Conservation (phyloP, 2,329 filamentous ascomycete genomes). For the Aspergillus calidoustus region DNA sequence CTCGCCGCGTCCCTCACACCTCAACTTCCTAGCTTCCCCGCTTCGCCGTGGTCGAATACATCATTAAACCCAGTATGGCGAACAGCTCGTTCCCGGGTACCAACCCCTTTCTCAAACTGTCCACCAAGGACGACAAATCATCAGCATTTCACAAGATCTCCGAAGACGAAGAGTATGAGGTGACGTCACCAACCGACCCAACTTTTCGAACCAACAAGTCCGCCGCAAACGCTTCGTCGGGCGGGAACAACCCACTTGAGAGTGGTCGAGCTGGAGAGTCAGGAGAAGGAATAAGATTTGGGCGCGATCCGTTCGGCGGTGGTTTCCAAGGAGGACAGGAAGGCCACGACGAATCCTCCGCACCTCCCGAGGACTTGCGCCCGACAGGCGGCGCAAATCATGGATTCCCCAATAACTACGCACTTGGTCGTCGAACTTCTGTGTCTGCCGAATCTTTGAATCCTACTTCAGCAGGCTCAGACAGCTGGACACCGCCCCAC, state of each 20-base stretch:
- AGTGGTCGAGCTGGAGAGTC: conserved; percentile 31
- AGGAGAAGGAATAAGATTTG: conserved; percentile 36
- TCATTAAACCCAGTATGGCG: conserved; percentile 60
- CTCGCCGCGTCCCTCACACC: conserved; percentile 64
- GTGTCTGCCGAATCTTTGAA: conserved; percentile 97
- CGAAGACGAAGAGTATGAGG: conserved; percentile 83
- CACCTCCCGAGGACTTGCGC: conserved; percentile 30
- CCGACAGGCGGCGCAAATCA: conserved; percentile 33
- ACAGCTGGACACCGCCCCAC: conserved; percentile 87
- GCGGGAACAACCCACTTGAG: conserved; percentile 51
- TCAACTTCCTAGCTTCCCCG: conserved; percentile 52
- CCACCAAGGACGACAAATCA: conserved; percentile 64
- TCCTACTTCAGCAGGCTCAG: conserved; percentile 78
- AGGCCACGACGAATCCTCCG: conserved; percentile 28
- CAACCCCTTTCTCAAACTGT: conserved; percentile 81
- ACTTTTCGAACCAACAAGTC: conserved; percentile 56
- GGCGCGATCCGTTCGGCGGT: conserved; percentile 39
- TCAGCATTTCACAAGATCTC: conserved; percentile 65
- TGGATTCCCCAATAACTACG: conserved; percentile 82
- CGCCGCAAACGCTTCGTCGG: conserved; percentile 26
- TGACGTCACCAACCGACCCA: conserved; percentile 74
- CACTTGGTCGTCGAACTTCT: conserved; percentile 88
- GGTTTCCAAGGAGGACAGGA: conserved; percentile 25
- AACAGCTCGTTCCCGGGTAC: conserved; percentile 74
- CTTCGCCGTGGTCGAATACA: conserved; percentile 34